Evolutionary conservation across 176 grass and related monocot species (phyloP).

Genomic region (Alopecurus myosuroides): DNA sequence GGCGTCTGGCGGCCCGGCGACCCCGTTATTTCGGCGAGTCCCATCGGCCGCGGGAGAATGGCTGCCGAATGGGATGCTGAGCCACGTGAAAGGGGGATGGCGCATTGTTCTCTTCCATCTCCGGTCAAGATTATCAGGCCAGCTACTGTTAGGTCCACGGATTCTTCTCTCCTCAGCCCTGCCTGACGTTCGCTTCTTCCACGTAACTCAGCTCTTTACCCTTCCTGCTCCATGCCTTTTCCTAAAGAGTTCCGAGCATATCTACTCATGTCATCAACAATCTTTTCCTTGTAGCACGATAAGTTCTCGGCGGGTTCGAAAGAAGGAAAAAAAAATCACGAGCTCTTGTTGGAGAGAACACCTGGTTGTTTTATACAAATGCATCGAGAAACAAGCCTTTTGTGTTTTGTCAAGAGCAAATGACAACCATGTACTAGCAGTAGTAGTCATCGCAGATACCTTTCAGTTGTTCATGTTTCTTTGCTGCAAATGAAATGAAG

Average conservation of each 20-base stretch:
- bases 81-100: conserved; percentile 40
- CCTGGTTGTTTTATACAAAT: background rate
- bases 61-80: conserved; percentile 31
- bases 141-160: background rate
- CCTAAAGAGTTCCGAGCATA: background rate
- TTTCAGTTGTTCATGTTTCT: background rate
- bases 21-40: background rate
- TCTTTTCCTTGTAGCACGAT: background rate
- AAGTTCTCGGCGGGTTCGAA: background rate
- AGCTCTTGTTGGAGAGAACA: background rate
- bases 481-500: background rate
- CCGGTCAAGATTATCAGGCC: conserved; percentile 50
- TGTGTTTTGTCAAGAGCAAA: background rate
- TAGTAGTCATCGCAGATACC: background rate
- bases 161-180: conserved; percentile 19
- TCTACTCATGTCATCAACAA: too few species aligned
- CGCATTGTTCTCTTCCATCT: conserved; percentile 25
- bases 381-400: background rate
- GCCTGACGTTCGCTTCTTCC: conserved; percentile 34
- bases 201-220: conserved; percentile 26
- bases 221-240: conserved; percentile 2
- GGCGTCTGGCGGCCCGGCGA: background rate
- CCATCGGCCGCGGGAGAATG: conserved; percentile 7
- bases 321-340: background rate
- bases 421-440: background rate